Conservation (phyloP, 345 rosid species). For the Litchi chinensis region DNA sequence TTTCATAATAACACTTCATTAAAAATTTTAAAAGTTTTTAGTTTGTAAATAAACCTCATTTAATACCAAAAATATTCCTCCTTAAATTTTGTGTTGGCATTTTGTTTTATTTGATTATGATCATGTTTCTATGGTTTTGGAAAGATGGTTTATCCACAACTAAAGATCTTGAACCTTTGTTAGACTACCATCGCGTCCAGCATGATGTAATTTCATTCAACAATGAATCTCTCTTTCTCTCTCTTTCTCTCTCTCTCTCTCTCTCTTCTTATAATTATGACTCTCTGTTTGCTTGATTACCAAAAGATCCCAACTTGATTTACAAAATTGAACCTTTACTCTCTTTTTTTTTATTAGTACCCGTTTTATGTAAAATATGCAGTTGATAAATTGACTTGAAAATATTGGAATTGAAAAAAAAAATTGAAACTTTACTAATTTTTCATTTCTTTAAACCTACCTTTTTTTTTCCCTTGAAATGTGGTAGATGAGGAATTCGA, state of each 20-base stretch:
- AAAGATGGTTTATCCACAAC: slow-evolving; percentile 50
- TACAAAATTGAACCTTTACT: not conserved
- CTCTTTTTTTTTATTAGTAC: too few relatives aligned
- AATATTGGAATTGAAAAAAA: not conserved
- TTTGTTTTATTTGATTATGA: not conserved
- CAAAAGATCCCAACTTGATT: not conserved
- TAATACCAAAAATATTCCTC: too few relatives aligned
- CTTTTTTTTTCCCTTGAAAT: not conserved
- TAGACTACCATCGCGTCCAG: slow-evolving; percentile 76
- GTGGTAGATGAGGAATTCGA: too few relatives aligned
- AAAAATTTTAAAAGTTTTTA: too few relatives aligned
- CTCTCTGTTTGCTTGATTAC: not conserved
- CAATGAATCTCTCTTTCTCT: slow-evolving; percentile 36
- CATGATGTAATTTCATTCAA: slow-evolving; percentile 51
- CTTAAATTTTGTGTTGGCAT: not conserved
- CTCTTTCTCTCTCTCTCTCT: slow-evolving; percentile 21
- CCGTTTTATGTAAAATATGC: too few relatives aligned
- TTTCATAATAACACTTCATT: too few relatives aligned
- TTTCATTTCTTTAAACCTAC: too few relatives aligned
- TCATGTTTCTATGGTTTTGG: slow-evolving; percentile 15
- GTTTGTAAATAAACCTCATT: too few relatives aligned
- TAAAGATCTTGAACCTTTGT: slow-evolving; percentile 74
- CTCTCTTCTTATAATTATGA: not conserved
- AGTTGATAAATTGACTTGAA: not conserved
- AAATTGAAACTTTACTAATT: not conserved